Evolutionary conservation across 192 early-diverging fungal species (phyloP), one percentile per base, ranked within the genome.

Genomic region (Tieghemiomyces parasiticus): DNA sequence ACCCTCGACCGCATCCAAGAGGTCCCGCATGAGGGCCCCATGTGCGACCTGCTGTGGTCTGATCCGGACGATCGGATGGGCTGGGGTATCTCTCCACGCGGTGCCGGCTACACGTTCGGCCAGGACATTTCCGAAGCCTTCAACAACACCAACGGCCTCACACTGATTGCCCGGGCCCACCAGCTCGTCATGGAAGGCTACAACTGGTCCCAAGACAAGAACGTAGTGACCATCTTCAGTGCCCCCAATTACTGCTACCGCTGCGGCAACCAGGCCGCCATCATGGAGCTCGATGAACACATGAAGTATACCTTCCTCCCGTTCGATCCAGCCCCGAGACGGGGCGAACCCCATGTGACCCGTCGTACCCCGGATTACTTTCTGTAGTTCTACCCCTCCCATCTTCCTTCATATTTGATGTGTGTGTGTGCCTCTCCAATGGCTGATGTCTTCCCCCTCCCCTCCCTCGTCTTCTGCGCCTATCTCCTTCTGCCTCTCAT

Each of bases 171-270:
- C 26, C 84, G 95, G 66, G 95, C 88, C 38, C 89, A 89, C 78
- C 89, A 91, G 77, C 74, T 90, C 59, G 88, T 91, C 50, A 90
- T 90, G 88, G 89, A 90, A 87, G 93, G 95, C 58, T 99, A 95
- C 77, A 95, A 92, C 72, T 99, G 95, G 95, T 84, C 85, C 60
- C 93, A 99, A 74, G 95, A 97, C 56, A 83, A 87, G 72, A 97
- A 99, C 71, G 92, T 94, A 2, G 95, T 99, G 16, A 99, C 95
- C 26, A 99, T 99, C 61, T 99, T 99, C 69, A 89, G 85, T 74
- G 95, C 95, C 46, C 95, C 95, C 32, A 99, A 99, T 74, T 99
- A 99, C 77, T 96, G 95, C 73, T 99, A 99, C 82, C 84, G 95
- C 46, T 99, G 95, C 66, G 95, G 95, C 51, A 99, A 99, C 70